phyloP scores from a whole-genome alignment of 2,329 filamentous ascomycete species.

The Aureobasidium sp. region DNA sequence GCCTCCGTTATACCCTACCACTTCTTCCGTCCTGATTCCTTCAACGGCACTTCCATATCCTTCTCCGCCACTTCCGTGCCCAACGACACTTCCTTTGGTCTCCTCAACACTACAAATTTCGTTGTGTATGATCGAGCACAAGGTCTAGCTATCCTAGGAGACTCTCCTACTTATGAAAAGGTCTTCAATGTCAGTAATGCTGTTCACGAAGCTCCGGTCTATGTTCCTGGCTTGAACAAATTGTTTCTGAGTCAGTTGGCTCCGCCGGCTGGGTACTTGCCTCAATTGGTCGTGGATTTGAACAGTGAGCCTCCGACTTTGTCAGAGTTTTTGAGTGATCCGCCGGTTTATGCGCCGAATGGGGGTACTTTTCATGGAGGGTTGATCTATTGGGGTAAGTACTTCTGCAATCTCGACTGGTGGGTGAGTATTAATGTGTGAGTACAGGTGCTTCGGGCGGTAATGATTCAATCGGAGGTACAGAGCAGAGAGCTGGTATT shows the following conservation, averaged over 20 bases:
- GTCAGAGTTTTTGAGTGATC: constrained; percentile 34
- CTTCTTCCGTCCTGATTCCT: constrained; percentile 33
- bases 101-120: background rate
- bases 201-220: constrained; percentile 39
- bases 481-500: constrained; percentile 35
- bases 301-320: constrained; percentile 37
- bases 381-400: constrained; percentile 31
- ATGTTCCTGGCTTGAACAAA: constrained; percentile 34
- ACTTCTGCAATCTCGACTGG: background rate
- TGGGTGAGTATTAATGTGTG: background rate
- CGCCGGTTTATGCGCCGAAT: constrained; percentile 38
- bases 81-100: background rate
- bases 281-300: constrained; percentile 34
- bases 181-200: constrained; percentile 31
- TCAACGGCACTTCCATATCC: constrained; percentile 30
- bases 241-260: constrained; percentile 32
- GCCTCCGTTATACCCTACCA: constrained; percentile 32
- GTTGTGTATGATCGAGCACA: constrained; percentile 16
- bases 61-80: constrained; percentile 29
- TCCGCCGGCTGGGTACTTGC: constrained; percentile 31
- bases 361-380: constrained; percentile 36
- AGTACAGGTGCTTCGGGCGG: constrained; percentile 30
- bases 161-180: constrained; percentile 31
- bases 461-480: constrained; percentile 31
- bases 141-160: constrained; percentile 32